These are phyloP conservation scores for Coffea humblotiana DNA, from an alignment of 305 asterid species.

Conservation along the genomic window DNA sequence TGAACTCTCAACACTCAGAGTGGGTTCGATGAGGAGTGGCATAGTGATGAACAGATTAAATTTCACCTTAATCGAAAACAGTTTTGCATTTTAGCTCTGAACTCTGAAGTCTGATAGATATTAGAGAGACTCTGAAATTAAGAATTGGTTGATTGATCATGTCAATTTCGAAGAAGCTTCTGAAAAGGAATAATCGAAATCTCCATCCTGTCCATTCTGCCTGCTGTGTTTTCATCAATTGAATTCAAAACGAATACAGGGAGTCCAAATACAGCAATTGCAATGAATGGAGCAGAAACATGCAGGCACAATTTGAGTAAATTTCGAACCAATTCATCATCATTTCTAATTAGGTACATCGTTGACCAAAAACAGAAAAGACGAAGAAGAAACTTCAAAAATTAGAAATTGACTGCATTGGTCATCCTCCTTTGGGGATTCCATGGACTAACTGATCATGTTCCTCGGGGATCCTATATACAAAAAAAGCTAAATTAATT, in stretches of 20 bases:
- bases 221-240: not conserved
- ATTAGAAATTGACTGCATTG: not conserved
- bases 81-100: not conserved
- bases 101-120: not conserved
- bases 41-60: not conserved
- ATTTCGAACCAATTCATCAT: not conserved
- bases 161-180: not conserved
- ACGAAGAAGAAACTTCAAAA: not conserved
- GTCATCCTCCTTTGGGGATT: not conserved
- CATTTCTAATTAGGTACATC: not conserved
- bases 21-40: not conserved
- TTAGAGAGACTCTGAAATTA: not conserved
- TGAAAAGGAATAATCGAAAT: not conserved
- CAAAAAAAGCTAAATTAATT: not conserved
- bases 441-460: not conserved
- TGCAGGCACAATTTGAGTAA: not conserved
- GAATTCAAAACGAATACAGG: not conserved
- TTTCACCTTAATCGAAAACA: not conserved
- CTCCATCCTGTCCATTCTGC: not conserved
- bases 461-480: not conserved
- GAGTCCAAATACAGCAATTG: not conserved
- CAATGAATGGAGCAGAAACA: not conserved
- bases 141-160: not conserved
- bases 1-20: not conserved
- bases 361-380: too few relatives aligned